Base-by-base conservation (phyloP, 1,284 basidiomycete genomes). In the Retiboletus flavoniger region DNA sequence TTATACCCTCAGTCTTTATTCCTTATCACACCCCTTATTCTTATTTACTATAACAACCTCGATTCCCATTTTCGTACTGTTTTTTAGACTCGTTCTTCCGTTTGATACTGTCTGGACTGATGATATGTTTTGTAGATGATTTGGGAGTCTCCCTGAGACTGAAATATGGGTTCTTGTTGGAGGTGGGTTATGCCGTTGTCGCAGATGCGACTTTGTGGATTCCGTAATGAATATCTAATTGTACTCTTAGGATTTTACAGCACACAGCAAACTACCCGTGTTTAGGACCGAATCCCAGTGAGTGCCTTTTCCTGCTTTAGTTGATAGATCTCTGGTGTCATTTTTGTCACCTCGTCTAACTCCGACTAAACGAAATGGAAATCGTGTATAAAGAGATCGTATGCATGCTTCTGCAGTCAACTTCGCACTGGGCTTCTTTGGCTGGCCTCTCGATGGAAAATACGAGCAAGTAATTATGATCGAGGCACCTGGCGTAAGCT, bases 271-370 rank as follows among this genome's bases (percentile, higher is more conserved):
- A 6, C 74, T 92, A 41, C 90, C 93, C 6, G 89, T 95, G 11
- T 93, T 95, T 74, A 84, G 94, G 44, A 94, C 93, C 0, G 91
- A 91, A 70, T 92, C 90, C 3, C 88, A 93, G 82, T 91, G 72
- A 59, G 86, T 57, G 2, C 0, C 14, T 3, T 14, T 14, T 47
- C 16, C 35, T 16, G 0, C 44, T 3, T 50, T 32, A 3, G 7
- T 24, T 7, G 28, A 28, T 39, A 16, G 13, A 29, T 36, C 21
- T 4, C 7, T 7, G 19, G 19, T 31, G 7, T 36, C n/a, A 24
- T 31, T 10, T 19, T 38, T 31, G 10, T 38, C 9, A 11, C 10
- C 29, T 35, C n/a, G 13, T 1, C 19, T 29, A 16, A 43, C 31
- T 16, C 24, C 16, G 3, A 14, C 38, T 17, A 10, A 38, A 48